These are phyloP conservation scores for Davidsoniella eucalypti DNA, from an alignment of 2,329 filamentous ascomycete species.

Conservation along the genomic window DNA sequence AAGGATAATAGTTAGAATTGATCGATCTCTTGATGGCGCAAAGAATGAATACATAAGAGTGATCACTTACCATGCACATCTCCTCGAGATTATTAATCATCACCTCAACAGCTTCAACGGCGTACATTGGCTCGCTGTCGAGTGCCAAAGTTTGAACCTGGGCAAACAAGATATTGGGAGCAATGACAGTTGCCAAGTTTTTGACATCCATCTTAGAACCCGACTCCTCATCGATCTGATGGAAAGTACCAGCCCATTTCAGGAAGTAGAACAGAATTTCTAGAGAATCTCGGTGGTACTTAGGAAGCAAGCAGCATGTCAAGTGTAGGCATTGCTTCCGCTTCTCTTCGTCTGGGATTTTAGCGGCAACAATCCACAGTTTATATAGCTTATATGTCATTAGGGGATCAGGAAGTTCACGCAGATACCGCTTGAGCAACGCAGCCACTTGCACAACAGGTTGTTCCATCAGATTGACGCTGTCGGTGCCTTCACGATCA, in stretches of 20 bases:
- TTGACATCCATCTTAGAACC: constrained; percentile 99
- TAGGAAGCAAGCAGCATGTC: constrained; percentile 81
- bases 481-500: constrained; percentile 70
- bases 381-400: constrained; percentile 89
- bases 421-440: constrained; percentile 83
- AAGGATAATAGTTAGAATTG: constrained; percentile 11
- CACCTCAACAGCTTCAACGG: constrained; percentile 82
- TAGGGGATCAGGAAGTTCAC: constrained; percentile 84
- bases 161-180: constrained; percentile 81
- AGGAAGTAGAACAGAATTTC: constrained; percentile 93
- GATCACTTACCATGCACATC: constrained; percentile 78
- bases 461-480: constrained; percentile 72
- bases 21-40: neutral
- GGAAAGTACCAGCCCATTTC: constrained; percentile 95
- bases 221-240: constrained; percentile 89
- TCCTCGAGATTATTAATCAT: constrained; percentile 87
- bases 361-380: constrained; percentile 79
- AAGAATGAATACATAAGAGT: neutral
- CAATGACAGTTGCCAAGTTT: constrained; percentile 93
- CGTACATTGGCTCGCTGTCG: constrained; percentile 78
- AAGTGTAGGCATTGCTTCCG: constrained; percentile 76
- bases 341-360: constrained; percentile 66
- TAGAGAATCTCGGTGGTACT: constrained; percentile 80
- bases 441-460: constrained; percentile 89
- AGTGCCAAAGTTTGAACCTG: constrained; percentile 47